A percentile compares a stretch with the other conserved stretches of the same genome.
Conservation (phyloP, 805 yeast species). For the Sugiyamaella valdiviana region DNA sequence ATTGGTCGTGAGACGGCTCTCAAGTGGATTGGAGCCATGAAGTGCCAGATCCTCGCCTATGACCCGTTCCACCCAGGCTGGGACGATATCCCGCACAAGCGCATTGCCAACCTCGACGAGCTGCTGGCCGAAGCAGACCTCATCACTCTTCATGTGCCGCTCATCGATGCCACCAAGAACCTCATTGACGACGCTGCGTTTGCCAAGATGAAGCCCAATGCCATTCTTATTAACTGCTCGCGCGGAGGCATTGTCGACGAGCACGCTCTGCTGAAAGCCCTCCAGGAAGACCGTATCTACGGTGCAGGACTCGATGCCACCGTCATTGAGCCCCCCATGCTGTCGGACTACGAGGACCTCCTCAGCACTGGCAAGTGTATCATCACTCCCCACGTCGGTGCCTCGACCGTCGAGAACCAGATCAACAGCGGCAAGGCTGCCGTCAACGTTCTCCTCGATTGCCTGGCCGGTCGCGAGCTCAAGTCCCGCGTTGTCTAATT, state of each 20-base stretch:
- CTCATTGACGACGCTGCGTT: conserved; percentile 3
- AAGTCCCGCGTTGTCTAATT: neutral
- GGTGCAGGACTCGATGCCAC: conserved; percentile 10
- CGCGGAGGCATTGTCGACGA: conserved; percentile 15
- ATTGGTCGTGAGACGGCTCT: conserved; percentile 9
- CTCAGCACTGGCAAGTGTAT: conserved; percentile 3
- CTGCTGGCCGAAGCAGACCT: conserved; percentile 6
- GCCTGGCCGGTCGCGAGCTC: conserved; percentile 5
- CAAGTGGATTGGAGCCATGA: conserved; percentile 12
- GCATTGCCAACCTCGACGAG: conserved; percentile 6
- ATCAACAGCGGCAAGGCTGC: conserved; percentile 10
- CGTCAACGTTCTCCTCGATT: conserved; percentile 3
- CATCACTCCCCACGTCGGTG: conserved; percentile 10
- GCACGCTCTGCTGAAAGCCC: conserved; percentile 9
- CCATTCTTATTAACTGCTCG: conserved; percentile 13
- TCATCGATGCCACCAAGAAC: conserved; percentile 7
- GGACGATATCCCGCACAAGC: conserved; percentile 4
- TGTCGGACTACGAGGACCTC: conserved; percentile 1
- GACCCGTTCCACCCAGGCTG: conserved; percentile 8
- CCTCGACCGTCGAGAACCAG: conserved; percentile 9
- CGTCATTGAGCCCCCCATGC: conserved; percentile 7
- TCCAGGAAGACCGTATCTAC: conserved; percentile 5
- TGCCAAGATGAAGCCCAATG: conserved; percentile 7
- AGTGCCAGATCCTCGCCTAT: conserved; percentile 7
- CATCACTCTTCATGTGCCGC: conserved; percentile 8